phyloP scores from a whole-genome alignment of 306 rosid genomes.

The Corylus americana region DNA sequence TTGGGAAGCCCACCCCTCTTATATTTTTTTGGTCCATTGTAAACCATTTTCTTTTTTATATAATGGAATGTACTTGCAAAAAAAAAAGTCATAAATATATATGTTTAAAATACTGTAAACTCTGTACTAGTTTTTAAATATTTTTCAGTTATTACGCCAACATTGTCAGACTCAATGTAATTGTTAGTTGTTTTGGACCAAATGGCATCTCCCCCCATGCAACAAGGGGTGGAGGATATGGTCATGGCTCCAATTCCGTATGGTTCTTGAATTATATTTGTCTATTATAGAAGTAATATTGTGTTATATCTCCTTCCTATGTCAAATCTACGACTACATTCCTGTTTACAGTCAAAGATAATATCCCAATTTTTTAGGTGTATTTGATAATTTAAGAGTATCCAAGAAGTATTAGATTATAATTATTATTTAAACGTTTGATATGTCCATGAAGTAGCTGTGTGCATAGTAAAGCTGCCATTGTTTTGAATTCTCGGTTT shows the following conservation, averaged over 20 bases:
- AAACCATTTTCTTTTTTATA: no score
- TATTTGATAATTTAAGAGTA: not conserved
- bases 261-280: not conserved
- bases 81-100: not conserved
- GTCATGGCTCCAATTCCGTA: not conserved
- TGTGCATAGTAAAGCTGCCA: not conserved
- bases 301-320: not conserved
- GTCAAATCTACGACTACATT: not conserved
- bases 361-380: not conserved
- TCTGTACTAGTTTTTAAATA: not conserved
- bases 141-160: not conserved
- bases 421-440: not conserved
- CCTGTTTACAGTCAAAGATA: not conserved
- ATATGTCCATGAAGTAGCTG: not conserved
- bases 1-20: no score
- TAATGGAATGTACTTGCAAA: no score
- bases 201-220: not conserved
- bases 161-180: not conserved
- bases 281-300: not conserved
- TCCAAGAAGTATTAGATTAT: not conserved
- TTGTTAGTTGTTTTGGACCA: not conserved
- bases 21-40: no score
- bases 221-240: not conserved
- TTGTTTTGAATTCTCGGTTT: not conserved
- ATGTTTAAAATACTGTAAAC: not conserved